These are phyloP conservation scores for Lichtheimia corymbifera DNA, from an alignment of 371 early-diverging fungal species.

Conservation along the genomic window DNA sequence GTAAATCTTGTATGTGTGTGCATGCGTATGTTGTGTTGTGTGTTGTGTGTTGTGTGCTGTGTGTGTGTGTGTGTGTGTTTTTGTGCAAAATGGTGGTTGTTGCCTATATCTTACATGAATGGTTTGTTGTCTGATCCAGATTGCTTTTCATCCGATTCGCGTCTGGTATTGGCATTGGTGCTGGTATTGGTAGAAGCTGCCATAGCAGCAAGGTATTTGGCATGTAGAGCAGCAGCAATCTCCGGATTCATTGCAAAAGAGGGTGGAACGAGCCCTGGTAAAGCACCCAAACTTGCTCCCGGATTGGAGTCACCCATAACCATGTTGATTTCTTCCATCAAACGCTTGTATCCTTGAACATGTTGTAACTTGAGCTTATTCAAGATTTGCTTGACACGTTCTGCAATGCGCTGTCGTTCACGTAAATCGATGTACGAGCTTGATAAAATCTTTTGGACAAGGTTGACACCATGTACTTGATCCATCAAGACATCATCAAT, in stretches of 20 bases:
- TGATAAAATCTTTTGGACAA: conserved; percentile 86
- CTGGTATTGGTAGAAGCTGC: conserved; percentile 15
- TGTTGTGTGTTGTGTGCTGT: neutral
- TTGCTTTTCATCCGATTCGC: no score
- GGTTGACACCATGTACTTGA: conserved; percentile 82
- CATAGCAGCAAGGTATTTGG: conserved; percentile 27
- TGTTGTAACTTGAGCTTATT: conserved; percentile 66
- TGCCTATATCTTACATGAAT: conserved; percentile 2
- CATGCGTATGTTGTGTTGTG: neutral
- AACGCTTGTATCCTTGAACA: conserved; percentile 76
- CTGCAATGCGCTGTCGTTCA: conserved; percentile 81
- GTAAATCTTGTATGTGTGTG: conserved; percentile 1
- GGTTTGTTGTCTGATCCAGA: neutral
- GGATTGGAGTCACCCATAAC: conserved; percentile 49
- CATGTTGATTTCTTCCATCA: conserved; percentile 76
- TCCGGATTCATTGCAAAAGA: conserved; percentile 35
- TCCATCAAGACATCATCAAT: conserved; percentile 83
- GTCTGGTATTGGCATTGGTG: neutral
- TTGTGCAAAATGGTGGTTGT: neutral
- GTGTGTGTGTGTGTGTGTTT: neutral
- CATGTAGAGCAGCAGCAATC: conserved; percentile 41
- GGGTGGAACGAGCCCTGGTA: conserved; percentile 26
- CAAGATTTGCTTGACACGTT: conserved; percentile 65
- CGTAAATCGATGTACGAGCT: conserved; percentile 76
- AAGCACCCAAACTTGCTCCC: conserved; percentile 31